phyloP scores from a whole-genome alignment of 768 basidiomycete genomes.

The Mycena sanguinolenta region DNA sequence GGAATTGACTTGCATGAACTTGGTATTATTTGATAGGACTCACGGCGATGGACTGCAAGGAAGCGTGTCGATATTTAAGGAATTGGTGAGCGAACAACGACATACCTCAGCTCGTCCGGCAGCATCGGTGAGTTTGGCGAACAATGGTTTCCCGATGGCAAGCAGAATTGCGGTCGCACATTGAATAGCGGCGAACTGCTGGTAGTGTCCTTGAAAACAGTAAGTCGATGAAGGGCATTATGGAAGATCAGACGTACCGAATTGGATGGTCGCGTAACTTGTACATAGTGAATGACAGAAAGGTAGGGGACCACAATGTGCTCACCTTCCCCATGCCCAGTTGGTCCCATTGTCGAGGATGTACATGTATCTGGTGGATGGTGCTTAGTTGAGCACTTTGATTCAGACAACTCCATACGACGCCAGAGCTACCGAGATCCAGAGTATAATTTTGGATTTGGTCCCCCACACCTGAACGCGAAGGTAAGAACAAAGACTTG shows the following conservation, averaged over 20 bases:
- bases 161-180: slow-evolving; percentile 37
- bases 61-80: neutral
- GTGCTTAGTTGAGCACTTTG: neutral
- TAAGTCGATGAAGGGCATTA: neutral
- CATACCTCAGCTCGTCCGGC: slow-evolving; percentile 34
- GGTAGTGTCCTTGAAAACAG: slow-evolving; percentile 26
- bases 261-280: slow-evolving; percentile 37
- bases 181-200: slow-evolving; percentile 38
- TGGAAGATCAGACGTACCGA: slow-evolving; percentile 3
- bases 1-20: neutral
- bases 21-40: neutral
- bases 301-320: neutral
- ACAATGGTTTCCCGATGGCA: slow-evolving; percentile 37
- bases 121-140: slow-evolving; percentile 37
- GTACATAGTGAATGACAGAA: neutral
- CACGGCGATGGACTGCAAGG: slow-evolving; percentile 34
- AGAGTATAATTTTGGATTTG: slow-evolving; percentile 36
- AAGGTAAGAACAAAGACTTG: neutral
- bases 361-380: slow-evolving; percentile 29
- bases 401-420: slow-evolving; percentile 22
- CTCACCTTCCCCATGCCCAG: slow-evolving; percentile 39
- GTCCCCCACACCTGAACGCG: slow-evolving; percentile 34
- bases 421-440: slow-evolving; percentile 36
- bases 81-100: neutral
- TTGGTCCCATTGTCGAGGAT: slow-evolving; percentile 33